Evolutionary conservation across 768 basidiomycete species (phyloP).

Genomic region (Pholiota microspora): DNA sequence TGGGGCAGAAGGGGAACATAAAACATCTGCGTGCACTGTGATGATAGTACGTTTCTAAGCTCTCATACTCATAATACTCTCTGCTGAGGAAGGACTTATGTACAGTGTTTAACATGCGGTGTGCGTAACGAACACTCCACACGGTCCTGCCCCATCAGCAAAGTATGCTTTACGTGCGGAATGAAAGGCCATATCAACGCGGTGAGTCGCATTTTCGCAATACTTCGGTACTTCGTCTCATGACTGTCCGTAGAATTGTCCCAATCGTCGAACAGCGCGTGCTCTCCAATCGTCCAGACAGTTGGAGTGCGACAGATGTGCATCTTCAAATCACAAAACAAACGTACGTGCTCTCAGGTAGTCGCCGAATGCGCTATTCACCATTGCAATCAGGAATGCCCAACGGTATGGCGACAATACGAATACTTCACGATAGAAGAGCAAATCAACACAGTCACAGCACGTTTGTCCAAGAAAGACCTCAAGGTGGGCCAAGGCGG

Average conservation of each 20-base stretch:
- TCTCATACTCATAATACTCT: neutral
- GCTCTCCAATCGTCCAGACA: slow-evolving; percentile 25
- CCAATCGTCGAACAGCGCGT: slow-evolving; percentile 47
- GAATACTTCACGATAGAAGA: slow-evolving; percentile 62
- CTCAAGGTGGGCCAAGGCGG: slow-evolving; percentile 65
- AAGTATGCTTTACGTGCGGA: slow-evolving; percentile 76
- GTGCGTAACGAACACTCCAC: slow-evolving; percentile 78
- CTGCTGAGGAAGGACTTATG: neutral
- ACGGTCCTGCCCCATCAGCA: slow-evolving; percentile 75
- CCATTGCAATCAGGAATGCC: slow-evolving; percentile 61
- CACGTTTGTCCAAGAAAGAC: slow-evolving; percentile 48
- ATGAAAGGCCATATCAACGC: slow-evolving; percentile 81
- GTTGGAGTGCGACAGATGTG: slow-evolving; percentile 68
- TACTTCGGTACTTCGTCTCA: slow-evolving; percentile 2
- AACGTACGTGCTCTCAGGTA: slow-evolving; percentile 44
- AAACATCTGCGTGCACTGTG: slow-evolving; percentile 64
- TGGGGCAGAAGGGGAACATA: slow-evolving; percentile 71
- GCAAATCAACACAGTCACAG: slow-evolving; percentile 38
- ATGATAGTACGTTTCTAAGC: slow-evolving; percentile 53
- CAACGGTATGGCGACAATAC: slow-evolving; percentile 79
- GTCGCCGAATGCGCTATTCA: neutral
- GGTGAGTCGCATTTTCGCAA: slow-evolving; percentile 33
- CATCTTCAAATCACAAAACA: slow-evolving; percentile 57
- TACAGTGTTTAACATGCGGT: slow-evolving; percentile 78
- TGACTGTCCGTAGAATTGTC: slow-evolving; percentile 61